Conservation (phyloP, 345 rosid genomes). For the Passiflora organensis region DNA sequence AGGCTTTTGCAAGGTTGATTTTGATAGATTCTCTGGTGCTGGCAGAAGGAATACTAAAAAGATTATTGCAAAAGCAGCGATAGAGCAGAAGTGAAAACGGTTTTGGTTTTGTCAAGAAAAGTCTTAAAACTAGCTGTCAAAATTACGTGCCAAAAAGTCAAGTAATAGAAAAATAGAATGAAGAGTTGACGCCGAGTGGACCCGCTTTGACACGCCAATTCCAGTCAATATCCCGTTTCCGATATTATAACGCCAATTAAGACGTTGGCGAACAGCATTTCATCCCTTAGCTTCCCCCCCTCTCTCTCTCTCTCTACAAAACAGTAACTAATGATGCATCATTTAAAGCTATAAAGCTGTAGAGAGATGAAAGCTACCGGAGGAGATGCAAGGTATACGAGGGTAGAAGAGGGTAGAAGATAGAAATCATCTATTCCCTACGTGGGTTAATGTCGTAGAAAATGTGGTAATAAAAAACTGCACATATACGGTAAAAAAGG, state of each 20-base stretch:
- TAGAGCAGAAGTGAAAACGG: constrained; percentile 1
- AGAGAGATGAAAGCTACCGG: not conserved
- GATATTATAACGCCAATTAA: constrained; percentile 24
- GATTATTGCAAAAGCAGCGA: constrained; percentile 13
- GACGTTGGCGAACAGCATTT: constrained; percentile 8
- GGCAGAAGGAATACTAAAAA: constrained; percentile 5
- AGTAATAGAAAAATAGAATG: not conserved
- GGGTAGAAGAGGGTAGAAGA: too few species aligned
- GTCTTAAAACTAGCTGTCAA: constrained; percentile 1
- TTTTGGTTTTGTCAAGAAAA: constrained; percentile 10
- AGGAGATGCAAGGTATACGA: not conserved
- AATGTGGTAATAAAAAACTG: too few species aligned
- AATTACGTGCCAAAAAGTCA: constrained; percentile 20
- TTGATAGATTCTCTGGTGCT: constrained; percentile 21
- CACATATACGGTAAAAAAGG: not conserved
- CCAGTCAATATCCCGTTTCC: constrained; percentile 9
- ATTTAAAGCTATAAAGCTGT: not conserved
- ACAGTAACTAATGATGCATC: not conserved
- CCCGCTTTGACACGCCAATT: constrained; percentile 18
- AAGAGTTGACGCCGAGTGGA: constrained; percentile 21
- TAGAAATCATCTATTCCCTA: too few species aligned
- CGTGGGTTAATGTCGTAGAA: too few species aligned
- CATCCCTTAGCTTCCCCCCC: not conserved
- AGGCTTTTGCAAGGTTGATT: constrained; percentile 5
- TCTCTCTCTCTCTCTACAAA: not conserved